These are phyloP conservation scores for Syzygium grande DNA, from an alignment of 345 rosid genomes.

Conservation along the genomic window DNA sequence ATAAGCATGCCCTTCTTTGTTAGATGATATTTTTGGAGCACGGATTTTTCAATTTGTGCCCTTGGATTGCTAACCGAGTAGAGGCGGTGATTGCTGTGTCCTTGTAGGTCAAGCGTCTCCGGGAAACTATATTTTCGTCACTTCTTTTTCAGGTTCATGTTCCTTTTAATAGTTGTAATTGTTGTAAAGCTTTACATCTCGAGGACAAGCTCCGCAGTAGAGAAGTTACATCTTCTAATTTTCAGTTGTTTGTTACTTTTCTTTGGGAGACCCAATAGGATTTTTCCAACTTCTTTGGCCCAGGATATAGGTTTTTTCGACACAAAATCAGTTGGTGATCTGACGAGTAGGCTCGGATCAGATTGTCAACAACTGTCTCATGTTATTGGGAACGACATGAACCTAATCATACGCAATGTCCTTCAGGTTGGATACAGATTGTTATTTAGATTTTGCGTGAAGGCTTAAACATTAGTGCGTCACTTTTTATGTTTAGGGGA, in stretches of 20 bases:
- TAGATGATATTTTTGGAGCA: not conserved
- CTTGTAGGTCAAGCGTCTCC: slow-evolving; percentile 42
- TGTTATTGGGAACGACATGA: slow-evolving; percentile 34
- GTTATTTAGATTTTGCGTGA: not conserved
- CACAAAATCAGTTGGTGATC: slow-evolving; percentile 31
- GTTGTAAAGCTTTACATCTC: not conserved
- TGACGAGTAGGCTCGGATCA: slow-evolving; percentile 50
- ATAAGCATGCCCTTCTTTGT: not conserved
- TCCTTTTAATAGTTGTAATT: not conserved
- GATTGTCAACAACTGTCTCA: slow-evolving; percentile 45
- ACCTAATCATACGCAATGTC: slow-evolving; percentile 38
- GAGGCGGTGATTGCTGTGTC: not conserved
- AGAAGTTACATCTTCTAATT: not conserved
- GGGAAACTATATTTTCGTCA: slow-evolving; percentile 31
- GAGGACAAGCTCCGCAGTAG: not conserved
- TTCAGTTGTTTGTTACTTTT: not conserved
- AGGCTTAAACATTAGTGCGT: not conserved
- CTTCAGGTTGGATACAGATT: slow-evolving; percentile 31
- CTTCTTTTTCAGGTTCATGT: slow-evolving; percentile 37
- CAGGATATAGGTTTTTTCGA: slow-evolving; percentile 47
- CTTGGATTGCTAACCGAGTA: not conserved
- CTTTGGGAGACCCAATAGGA: not conserved
- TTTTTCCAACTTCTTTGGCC: slow-evolving; percentile 3
- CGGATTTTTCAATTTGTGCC: not conserved
- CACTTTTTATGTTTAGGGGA: slow-evolving; percentile 27